These are phyloP conservation scores for Arxiozyma bovina DNA, from an alignment of 1,139 yeast genomes.

Conservation along the genomic window DNA sequence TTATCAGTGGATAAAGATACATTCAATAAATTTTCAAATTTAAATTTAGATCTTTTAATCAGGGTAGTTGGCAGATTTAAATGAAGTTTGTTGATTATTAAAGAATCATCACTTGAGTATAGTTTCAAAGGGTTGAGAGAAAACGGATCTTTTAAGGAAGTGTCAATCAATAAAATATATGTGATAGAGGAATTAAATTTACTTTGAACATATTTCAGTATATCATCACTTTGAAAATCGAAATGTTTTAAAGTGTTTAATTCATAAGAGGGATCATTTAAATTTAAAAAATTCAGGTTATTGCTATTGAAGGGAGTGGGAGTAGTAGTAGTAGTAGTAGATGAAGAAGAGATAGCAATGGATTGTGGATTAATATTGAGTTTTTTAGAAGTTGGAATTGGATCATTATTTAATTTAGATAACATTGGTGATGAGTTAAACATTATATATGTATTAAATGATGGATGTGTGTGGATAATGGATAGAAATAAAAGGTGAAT, in stretches of 20 bases:
- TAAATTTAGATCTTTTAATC: slow-evolving; percentile 53
- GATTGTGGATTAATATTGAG: background rate
- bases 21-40: slow-evolving; percentile 37
- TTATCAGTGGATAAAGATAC: slow-evolving; percentile 30
- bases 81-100: slow-evolving; percentile 14
- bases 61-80: slow-evolving; percentile 52
- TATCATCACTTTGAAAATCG: background rate
- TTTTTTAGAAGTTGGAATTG: no score
- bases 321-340: background rate
- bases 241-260: background rate
- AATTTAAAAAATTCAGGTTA: background rate
- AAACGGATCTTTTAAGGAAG: slow-evolving; percentile 11
- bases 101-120: no score
- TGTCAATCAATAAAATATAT: slow-evolving; percentile 13
- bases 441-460: no score
- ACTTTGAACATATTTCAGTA: background rate
- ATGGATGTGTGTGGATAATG: no score
- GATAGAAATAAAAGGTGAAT: no score
- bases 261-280: background rate
- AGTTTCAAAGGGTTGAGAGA: no score
- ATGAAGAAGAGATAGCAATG: background rate
- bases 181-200: background rate
- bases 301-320: background rate
- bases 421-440: no score
- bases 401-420: no score